A percentile compares a stretch with the other conserved stretches of the same genome.
These are phyloP conservation scores for Trichoderma sp. DNA, from an alignment of 2,329 filamentous ascomycete genomes.

Conservation along the genomic window DNA sequence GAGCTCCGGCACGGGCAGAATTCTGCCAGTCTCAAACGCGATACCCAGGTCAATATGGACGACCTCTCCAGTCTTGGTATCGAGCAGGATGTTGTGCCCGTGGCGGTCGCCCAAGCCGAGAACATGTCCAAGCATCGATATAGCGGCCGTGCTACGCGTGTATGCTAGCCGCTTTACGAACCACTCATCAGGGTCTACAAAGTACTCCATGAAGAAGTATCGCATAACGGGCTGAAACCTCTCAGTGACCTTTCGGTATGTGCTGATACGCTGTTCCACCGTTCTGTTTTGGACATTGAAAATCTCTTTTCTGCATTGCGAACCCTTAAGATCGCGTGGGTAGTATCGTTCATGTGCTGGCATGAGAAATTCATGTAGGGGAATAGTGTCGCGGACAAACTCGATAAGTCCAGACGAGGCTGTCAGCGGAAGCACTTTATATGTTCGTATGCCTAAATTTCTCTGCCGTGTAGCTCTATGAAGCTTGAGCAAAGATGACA, in stretches of 20 bases:
- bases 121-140: constrained; percentile 91
- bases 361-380: constrained; percentile 87
- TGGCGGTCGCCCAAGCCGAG: constrained; percentile 92
- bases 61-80: constrained; percentile 84
- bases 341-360: constrained; percentile 85
- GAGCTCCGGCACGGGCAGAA: constrained; percentile 92
- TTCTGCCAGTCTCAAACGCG: constrained; percentile 91
- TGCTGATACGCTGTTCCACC: constrained; percentile 66
- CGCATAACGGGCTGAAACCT: constrained; percentile 90
- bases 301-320: constrained; percentile 76
- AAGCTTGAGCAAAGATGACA: constrained; percentile 82
- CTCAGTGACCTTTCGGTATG: constrained; percentile 74
- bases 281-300: constrained; percentile 66
- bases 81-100: constrained; percentile 93
- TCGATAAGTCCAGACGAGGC: constrained; percentile 88
- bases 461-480: constrained; percentile 86
- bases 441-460: constrained; percentile 86
- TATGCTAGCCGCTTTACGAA: constrained; percentile 87
- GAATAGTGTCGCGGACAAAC: constrained; percentile 91
- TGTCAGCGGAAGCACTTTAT: constrained; percentile 91
- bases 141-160: constrained; percentile 86
- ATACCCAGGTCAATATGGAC: constrained; percentile 97
- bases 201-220: constrained; percentile 96
- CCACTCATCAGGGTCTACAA: constrained; percentile 93
- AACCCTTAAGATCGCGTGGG: constrained; percentile 76